Conservation (phyloP, 768 basidiomycete species). For the Atractiella rhizophila region DNA sequence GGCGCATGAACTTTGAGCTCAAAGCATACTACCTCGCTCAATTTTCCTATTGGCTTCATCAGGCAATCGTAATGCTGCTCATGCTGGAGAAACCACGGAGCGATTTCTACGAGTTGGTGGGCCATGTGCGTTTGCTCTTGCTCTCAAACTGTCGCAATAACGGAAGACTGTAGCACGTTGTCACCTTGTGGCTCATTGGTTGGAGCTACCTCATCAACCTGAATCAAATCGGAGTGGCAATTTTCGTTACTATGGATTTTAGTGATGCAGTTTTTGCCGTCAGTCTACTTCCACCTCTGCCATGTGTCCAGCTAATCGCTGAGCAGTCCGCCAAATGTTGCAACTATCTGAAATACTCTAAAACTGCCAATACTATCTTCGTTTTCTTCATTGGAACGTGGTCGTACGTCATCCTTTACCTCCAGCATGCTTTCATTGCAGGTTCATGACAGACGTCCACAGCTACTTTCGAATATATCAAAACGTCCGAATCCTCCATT, state of each 20-base stretch:
- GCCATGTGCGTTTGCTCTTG: constrained; percentile 31
- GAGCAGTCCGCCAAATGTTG: constrained; percentile 52
- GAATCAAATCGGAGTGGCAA: constrained; percentile 50
- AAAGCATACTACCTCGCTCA: constrained; percentile 90
- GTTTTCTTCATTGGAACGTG: constrained; percentile 16
- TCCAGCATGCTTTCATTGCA: too few species aligned
- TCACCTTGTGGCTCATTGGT: constrained; percentile 85
- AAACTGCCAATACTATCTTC: constrained; percentile 30
- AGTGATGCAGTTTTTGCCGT: constrained; percentile 73
- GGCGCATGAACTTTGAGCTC: constrained; percentile 48
- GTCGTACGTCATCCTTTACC: constrained; percentile 3
- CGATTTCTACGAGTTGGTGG: constrained; percentile 63
- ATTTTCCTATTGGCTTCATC: constrained; percentile 79
- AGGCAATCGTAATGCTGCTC: constrained; percentile 58
- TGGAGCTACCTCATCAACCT: constrained; percentile 25
- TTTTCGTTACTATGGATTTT: constrained; percentile 92
- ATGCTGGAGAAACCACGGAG: constrained; percentile 81
- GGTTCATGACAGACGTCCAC: not conserved
- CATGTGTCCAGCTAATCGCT: not conserved
- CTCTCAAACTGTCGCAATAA: too few species aligned
- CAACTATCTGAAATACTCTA: constrained; percentile 55
- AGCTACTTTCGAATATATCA: constrained; percentile 88
- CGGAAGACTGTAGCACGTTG: constrained; percentile 35
- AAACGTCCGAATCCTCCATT: constrained; percentile 63
- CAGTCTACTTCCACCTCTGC: constrained; percentile 17